Percentiles rank a stretch among this genome's conserved stretches.
Conservation (phyloP, 768 basidiomycete species). For the Tricholoma hemisulphureum region DNA sequence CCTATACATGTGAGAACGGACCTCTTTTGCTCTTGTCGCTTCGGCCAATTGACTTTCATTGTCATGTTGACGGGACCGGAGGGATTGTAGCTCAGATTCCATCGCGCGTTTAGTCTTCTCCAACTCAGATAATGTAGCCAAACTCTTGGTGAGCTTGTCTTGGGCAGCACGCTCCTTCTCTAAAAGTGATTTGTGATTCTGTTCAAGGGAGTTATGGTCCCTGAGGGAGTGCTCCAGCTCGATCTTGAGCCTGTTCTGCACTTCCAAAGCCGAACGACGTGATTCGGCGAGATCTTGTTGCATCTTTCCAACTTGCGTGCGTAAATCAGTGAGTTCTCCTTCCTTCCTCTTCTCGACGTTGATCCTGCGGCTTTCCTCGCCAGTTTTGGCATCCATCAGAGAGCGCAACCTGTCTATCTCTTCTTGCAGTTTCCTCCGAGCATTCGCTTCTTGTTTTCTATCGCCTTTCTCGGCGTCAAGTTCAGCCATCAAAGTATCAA, state of each 20-base stretch:
- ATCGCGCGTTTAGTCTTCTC: constrained; percentile 66
- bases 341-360: constrained; percentile 90
- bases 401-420: constrained; percentile 86
- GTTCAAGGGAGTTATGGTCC: constrained; percentile 59
- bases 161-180: constrained; percentile 57
- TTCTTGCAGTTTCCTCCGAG: constrained; percentile 64
- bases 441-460: constrained; percentile 40
- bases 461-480: constrained; percentile 58
- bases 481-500: constrained; percentile 65
- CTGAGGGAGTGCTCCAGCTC: constrained; percentile 66
- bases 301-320: constrained; percentile 57
- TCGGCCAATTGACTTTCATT: constrained; percentile 63
- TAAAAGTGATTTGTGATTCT: constrained; percentile 62
- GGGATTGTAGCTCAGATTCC: constrained; percentile 70
- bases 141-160: constrained; percentile 47
- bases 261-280: constrained; percentile 59
- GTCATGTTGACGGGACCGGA: constrained; percentile 70
- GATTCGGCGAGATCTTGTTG: constrained; percentile 68
- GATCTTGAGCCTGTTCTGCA: constrained; percentile 69
- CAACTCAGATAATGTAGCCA: constrained; percentile 49
- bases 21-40: constrained; percentile 69
- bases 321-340: constrained; percentile 72
- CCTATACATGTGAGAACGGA: constrained; percentile 29
- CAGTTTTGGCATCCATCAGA: constrained; percentile 81
- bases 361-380: constrained; percentile 78